A percentile compares a stretch with the other conserved stretches of the same genome.
Conservation (phyloP, 1,284 basidiomycete genomes). For the Ustilago lituana region DNA sequence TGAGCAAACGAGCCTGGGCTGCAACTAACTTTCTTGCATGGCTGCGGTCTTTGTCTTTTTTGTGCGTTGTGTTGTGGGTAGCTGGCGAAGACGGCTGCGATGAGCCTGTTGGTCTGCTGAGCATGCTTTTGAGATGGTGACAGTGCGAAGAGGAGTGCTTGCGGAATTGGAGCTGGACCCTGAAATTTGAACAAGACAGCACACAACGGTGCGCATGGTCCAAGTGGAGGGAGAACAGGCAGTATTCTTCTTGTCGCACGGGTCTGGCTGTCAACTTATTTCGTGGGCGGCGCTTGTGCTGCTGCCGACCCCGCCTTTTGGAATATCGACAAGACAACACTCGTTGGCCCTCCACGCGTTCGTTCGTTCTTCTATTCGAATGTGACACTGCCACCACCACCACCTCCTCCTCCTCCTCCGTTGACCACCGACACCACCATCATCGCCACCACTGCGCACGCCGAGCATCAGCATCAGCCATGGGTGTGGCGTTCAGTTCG, state of each 20-base stretch:
- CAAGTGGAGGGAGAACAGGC: too few species aligned
- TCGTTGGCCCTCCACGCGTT: conserved; percentile 1
- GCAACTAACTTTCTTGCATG: neutral
- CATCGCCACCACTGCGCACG: neutral
- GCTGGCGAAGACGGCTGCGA: conserved; percentile 3
- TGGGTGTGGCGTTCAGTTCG: conserved; percentile 65
- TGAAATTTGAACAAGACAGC: conserved; percentile 6
- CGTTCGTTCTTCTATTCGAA: too few species aligned
- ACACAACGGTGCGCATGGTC: conserved; percentile 8
- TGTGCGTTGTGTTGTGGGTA: neutral
- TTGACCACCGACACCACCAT: neutral
- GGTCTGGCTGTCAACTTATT: neutral
- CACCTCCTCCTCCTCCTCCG: neutral
- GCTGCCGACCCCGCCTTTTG: neutral
- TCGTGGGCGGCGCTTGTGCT: neutral
- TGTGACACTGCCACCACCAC: too few species aligned
- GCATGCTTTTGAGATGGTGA: conserved; percentile 8
- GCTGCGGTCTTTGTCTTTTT: neutral
- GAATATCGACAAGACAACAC: neutral
- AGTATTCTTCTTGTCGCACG: conserved; percentile 28
- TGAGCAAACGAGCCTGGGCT: conserved; percentile 15
- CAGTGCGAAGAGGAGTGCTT: neutral
- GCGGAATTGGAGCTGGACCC: conserved; percentile 12
- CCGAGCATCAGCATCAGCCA: conserved; percentile 18
- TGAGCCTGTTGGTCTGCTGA: conserved; percentile 6